phyloP scores from a whole-genome alignment of 2,329 filamentous ascomycete species.

The Sarocladium strictum region DNA sequence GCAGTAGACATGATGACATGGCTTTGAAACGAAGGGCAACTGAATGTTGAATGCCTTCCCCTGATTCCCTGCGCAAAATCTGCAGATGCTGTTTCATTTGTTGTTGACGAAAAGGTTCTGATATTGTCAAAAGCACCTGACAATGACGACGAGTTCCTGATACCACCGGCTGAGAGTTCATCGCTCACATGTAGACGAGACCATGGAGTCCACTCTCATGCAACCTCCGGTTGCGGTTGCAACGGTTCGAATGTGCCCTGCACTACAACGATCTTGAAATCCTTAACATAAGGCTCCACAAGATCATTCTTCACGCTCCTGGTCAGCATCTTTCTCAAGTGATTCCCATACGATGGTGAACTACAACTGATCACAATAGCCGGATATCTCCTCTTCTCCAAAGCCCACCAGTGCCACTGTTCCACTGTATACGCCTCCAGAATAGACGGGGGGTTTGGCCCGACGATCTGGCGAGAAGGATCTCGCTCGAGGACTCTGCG shows the following conservation, averaged over 20 bases:
- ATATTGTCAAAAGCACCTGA: too few species aligned
- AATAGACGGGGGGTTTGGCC: neutral
- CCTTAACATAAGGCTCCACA: neutral
- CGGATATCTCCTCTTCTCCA: neutral
- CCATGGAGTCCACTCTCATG: too few species aligned
- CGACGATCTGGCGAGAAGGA: neutral
- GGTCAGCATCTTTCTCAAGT: neutral
- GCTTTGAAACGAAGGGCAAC: too few species aligned
- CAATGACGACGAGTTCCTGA: too few species aligned
- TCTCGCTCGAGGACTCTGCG: neutral
- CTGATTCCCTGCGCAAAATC: too few species aligned
- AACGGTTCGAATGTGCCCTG: neutral
- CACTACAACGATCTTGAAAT: neutral
- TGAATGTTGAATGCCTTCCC: too few species aligned
- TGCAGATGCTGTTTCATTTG: too few species aligned
- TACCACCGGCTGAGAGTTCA: too few species aligned
- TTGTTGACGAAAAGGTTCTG: too few species aligned
- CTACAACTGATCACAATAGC: neutral
- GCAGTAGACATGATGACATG: too few species aligned
- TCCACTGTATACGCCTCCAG: neutral
- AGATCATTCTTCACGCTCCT: neutral
- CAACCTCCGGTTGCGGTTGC: too few species aligned
- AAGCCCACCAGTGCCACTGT: neutral
- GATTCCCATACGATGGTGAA: neutral
- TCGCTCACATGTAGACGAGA: too few species aligned